These are phyloP conservation scores for Psidium friedrichsthalianum DNA, from an alignment of 345 rosid genomes.

Conservation along the genomic window DNA sequence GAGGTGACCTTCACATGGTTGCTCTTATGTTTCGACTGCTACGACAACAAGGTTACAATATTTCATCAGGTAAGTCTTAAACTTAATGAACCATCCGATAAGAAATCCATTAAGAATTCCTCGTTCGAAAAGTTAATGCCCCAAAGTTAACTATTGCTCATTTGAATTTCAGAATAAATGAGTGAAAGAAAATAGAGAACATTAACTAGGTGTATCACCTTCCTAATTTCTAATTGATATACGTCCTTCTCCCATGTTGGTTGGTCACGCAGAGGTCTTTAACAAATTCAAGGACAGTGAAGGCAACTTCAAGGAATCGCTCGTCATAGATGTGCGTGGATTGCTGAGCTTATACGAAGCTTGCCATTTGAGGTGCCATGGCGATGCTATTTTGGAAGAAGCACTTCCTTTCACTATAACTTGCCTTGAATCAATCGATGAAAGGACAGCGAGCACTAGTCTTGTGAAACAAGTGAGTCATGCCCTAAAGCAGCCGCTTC, in stretches of 20 bases:
- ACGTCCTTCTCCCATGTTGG: background rate
- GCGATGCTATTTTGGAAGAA: conserved; percentile 4
- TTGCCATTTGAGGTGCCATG: background rate
- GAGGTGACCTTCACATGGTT: background rate
- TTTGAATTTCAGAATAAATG: background rate
- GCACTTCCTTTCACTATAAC: background rate
- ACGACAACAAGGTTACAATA: background rate
- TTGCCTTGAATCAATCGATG: background rate
- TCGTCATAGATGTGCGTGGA: background rate
- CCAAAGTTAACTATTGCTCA: background rate
- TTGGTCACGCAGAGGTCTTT: background rate
- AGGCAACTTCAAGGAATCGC: background rate
- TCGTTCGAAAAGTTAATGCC: background rate
- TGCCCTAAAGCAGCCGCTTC: background rate
- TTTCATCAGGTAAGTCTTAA: background rate
- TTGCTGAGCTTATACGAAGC: conserved; percentile 3
- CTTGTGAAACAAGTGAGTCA: background rate
- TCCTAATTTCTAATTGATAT: background rate
- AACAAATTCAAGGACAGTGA: background rate
- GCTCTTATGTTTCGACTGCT: background rate
- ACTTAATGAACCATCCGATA: background rate
- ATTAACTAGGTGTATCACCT: background rate
- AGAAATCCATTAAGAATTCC: background rate
- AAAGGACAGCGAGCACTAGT: background rate
- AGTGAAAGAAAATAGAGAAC: background rate